A percentile compares a stretch with the other conserved stretches of the same genome.
Conservation (phyloP, 2,329 filamentous ascomycete genomes). For the Eutypa lata region DNA sequence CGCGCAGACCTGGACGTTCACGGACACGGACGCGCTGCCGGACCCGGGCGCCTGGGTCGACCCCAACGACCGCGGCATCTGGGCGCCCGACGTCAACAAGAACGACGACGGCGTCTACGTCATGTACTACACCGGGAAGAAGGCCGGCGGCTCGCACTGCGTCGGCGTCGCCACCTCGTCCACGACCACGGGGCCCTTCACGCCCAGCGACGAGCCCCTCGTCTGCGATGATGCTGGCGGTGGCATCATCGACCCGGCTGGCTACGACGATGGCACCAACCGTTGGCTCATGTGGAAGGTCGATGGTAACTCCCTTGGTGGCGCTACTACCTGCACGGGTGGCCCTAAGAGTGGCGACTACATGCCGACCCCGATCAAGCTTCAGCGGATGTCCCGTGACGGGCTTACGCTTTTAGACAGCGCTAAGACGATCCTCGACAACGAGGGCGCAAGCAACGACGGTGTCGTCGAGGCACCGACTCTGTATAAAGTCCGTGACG, state of each 20-base stretch:
- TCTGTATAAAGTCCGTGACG: slow-evolving; percentile 24
- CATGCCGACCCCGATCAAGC: slow-evolving; percentile 26
- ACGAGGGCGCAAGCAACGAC: slow-evolving; percentile 24
- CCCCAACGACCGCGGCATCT: slow-evolving; percentile 18
- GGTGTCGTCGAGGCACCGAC: slow-evolving; percentile 28
- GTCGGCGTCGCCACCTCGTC: slow-evolving; percentile 27
- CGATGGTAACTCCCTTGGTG: slow-evolving; percentile 29
- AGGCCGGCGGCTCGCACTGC: slow-evolving; percentile 25
- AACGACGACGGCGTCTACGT: slow-evolving; percentile 27
- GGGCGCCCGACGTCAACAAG: slow-evolving; percentile 30
- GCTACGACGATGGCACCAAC: slow-evolving; percentile 27
- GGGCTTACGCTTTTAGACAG: slow-evolving; percentile 20
- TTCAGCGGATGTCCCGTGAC: slow-evolving; percentile 26
- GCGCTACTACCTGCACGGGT: slow-evolving; percentile 26
- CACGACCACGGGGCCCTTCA: slow-evolving; percentile 25
- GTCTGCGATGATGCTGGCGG: slow-evolving; percentile 26
- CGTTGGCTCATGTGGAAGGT: slow-evolving; percentile 31
- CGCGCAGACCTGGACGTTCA: slow-evolving; percentile 23
- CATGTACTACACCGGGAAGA: slow-evolving; percentile 29
- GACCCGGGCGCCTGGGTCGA: slow-evolving; percentile 26
- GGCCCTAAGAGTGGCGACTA: slow-evolving; percentile 22
- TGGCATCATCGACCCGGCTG: slow-evolving; percentile 28
- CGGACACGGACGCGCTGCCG: slow-evolving; percentile 23
- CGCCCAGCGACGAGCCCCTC: slow-evolving; percentile 17
- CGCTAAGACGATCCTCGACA: slow-evolving; percentile 25